Percentiles rank a stretch among this genome's conserved stretches.
These are phyloP conservation scores for Rhodomyrtus tomentosa DNA, from an alignment of 345 rosid species.

Conservation along the genomic window DNA sequence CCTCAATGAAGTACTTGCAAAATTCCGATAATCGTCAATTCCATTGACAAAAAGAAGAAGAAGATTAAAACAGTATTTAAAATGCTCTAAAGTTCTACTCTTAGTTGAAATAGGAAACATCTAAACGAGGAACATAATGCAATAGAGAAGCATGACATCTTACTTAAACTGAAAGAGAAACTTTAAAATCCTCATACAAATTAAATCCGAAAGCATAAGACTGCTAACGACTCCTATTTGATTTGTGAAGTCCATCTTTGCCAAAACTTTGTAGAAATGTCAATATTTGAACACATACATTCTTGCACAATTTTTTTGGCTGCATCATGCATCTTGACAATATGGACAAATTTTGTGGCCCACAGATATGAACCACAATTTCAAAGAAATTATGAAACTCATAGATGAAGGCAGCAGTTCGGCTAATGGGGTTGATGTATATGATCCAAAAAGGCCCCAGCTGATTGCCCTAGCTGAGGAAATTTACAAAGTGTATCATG, in stretches of 20 bases:
- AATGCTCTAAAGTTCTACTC: neutral
- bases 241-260: neutral
- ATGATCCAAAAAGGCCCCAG: slow-evolving; percentile 27
- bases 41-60: no score
- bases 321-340: neutral
- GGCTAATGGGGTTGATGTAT: slow-evolving; percentile 17
- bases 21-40: no score
- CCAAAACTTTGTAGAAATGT: neutral
- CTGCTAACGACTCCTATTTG: neutral
- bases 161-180: no score
- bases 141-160: neutral
- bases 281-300: neutral
- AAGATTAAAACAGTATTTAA: no score
- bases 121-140: neutral
- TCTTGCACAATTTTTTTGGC: neutral
- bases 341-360: neutral
- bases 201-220: neutral
- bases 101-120: no score
- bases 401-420: slow-evolving; percentile 29
- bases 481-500: slow-evolving; percentile 26
- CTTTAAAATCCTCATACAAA: neutral
- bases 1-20: neutral
- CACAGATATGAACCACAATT: slow-evolving; percentile 33
- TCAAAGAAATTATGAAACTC: slow-evolving; percentile 32
- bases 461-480: slow-evolving; percentile 30